Evolutionary conservation across 129 eudicot genomes (phyloP).

Genomic region (Pseudognaphalium luteoalbum): DNA sequence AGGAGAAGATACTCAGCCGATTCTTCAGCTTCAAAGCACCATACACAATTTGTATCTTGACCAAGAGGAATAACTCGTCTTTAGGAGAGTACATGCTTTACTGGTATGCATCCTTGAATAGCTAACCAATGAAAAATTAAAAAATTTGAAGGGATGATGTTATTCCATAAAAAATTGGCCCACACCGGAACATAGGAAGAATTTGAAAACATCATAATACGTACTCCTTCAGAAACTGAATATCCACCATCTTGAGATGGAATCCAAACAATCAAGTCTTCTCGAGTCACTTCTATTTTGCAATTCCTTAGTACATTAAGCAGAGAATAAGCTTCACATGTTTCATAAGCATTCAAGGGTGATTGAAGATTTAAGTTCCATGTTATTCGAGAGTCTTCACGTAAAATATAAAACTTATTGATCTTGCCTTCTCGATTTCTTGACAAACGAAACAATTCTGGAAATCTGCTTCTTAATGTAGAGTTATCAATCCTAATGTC

Average conservation of each 20-base stretch:
- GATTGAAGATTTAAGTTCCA: neutral
- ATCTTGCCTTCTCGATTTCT: neutral
- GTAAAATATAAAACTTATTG: neutral
- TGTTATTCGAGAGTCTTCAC: neutral
- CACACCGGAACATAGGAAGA: neutral
- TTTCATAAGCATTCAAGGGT: neutral
- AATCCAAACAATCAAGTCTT: neutral
- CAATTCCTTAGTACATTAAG: neutral
- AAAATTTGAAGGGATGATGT: neutral
- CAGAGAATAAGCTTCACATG: neutral
- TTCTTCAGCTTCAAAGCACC: too few species aligned
- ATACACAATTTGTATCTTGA: too few species aligned
- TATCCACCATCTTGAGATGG: neutral
- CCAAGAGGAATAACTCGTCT: too few species aligned
- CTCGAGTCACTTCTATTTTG: neutral
- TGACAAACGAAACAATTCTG: neutral
- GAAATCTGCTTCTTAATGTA: neutral
- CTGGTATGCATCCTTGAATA: neutral
- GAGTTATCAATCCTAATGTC: neutral
- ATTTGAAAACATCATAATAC: neutral
- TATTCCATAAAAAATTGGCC: neutral
- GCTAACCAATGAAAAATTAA: neutral
- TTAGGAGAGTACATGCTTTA: neutral
- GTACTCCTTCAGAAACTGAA: neutral
- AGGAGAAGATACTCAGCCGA: too few species aligned